A percentile compares a stretch with the other conserved stretches of the same genome.
phyloP scores from a whole-genome alignment of 2,329 filamentous ascomycete species.

The Alternaria viburni region DNA sequence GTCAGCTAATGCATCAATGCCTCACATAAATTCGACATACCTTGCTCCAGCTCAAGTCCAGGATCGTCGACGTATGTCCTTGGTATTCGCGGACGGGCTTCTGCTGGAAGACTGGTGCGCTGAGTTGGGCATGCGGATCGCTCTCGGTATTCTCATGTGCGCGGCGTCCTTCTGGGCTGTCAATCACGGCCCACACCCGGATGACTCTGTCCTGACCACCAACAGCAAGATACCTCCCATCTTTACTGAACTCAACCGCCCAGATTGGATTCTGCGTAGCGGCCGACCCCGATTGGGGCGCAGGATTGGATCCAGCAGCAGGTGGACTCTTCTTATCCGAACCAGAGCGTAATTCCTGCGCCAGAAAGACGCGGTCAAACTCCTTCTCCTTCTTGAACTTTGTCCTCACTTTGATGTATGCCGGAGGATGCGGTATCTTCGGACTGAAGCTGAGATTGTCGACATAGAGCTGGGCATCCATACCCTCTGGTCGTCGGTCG shows the following conservation, averaged over 20 bases:
- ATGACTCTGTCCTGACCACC: slow-evolving; percentile 87
- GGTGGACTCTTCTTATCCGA: slow-evolving; percentile 38
- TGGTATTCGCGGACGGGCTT: slow-evolving; percentile 80
- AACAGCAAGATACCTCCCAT: slow-evolving; percentile 90
- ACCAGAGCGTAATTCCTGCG: slow-evolving; percentile 82
- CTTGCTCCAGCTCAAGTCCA: slow-evolving; percentile 98
- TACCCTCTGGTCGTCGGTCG: slow-evolving; percentile 74
- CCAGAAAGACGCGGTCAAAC: slow-evolving; percentile 87
- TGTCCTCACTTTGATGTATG: slow-evolving; percentile 84
- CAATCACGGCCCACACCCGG: slow-evolving; percentile 86
- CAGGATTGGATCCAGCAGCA: slow-evolving; percentile 33
- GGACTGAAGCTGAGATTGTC: slow-evolving; percentile 79
- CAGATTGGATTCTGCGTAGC: slow-evolving; percentile 73
- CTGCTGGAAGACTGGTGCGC: slow-evolving; percentile 86
- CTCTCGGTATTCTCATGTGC: slow-evolving; percentile 75
- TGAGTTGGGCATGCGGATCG: slow-evolving; percentile 66
- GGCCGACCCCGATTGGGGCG: slow-evolving; percentile 42
- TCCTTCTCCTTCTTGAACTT: slow-evolving; percentile 81
- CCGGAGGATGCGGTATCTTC: slow-evolving; percentile 83
- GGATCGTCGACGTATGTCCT: slow-evolving; percentile 82
- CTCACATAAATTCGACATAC: slow-evolving; percentile 37
- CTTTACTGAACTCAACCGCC: slow-evolving; percentile 90
- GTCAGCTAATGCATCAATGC: background rate
- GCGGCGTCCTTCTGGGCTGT: slow-evolving; percentile 78
- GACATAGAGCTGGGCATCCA: slow-evolving; percentile 81